phyloP scores from a whole-genome alignment of 225 moss, liverwort and hornwort genomes.

The Bryoerythrophyllum caledonicum region DNA sequence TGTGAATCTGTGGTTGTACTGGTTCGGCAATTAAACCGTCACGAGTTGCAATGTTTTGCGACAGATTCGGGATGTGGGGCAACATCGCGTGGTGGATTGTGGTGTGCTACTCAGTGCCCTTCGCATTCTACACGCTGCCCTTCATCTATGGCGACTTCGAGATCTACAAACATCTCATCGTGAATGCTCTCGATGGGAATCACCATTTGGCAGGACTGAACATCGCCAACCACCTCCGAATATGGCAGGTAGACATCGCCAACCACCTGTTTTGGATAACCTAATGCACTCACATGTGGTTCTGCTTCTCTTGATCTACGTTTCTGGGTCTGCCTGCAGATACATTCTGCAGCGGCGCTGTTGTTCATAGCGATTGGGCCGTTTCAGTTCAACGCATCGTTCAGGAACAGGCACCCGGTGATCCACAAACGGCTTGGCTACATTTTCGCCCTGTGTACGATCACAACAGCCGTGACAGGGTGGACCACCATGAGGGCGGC shows the following conservation, averaged over 20 bases:
- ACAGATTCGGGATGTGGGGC: too few relatives aligned
- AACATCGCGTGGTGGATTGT: slow-evolving; percentile 42
- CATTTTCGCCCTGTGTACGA: slow-evolving; percentile 26
- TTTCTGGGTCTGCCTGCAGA: too few relatives aligned
- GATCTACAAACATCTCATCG: slow-evolving; percentile 26
- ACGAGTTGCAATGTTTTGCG: too few relatives aligned
- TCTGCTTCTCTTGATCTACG: not conserved
- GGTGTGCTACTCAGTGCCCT: slow-evolving; percentile 32
- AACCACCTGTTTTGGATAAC: not conserved
- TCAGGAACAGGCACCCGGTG: slow-evolving; percentile 29
- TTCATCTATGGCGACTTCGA: slow-evolving; percentile 45
- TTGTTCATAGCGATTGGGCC: slow-evolving; percentile 37
- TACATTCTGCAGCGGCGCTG: slow-evolving; percentile 38
- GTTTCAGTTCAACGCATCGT: slow-evolving; percentile 40
- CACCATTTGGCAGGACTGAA: slow-evolving; percentile 40
- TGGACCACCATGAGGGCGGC: slow-evolving; percentile 20
- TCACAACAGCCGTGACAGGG: slow-evolving; percentile 26
- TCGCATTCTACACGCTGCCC: slow-evolving; percentile 30
- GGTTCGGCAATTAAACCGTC: too few relatives aligned
- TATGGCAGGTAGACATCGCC: slow-evolving; percentile 42
- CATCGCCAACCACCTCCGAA: slow-evolving; percentile 36
- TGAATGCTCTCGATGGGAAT: not conserved
- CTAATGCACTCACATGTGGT: too few relatives aligned
- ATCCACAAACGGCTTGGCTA: slow-evolving; percentile 45
- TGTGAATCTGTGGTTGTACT: too few relatives aligned